Percentiles rank a stretch among this genome's conserved stretches.
These are phyloP conservation scores for Curvularia hawaiiensis DNA, from an alignment of 2,329 filamentous ascomycete species.

Conservation along the genomic window DNA sequence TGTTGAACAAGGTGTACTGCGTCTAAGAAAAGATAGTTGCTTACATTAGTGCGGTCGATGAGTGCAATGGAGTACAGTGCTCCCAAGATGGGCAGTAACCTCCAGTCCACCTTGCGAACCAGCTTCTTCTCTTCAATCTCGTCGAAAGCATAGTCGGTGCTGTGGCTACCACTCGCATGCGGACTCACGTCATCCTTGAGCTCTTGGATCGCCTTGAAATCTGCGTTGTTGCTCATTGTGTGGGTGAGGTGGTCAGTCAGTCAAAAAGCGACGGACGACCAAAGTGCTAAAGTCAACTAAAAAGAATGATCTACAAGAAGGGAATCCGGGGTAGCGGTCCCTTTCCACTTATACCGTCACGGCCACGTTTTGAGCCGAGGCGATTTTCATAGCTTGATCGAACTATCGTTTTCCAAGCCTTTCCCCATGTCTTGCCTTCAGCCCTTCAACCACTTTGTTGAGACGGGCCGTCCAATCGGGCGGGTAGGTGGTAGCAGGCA, in stretches of 20 bases:
- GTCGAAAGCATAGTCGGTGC: slow-evolving; percentile 17
- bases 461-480: background rate
- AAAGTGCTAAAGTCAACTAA: background rate
- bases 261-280: background rate
- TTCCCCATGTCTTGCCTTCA: background rate
- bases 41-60: slow-evolving; percentile 45
- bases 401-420: background rate
- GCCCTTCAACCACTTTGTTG: background rate
- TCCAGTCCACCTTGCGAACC: slow-evolving; percentile 43
- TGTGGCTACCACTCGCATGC: background rate
- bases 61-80: slow-evolving; percentile 46
- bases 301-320: slow-evolving; percentile 2
- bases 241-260: background rate
- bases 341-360: background rate
- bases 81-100: slow-evolving; percentile 48
- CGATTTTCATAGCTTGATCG: background rate
- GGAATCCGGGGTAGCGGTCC: background rate
- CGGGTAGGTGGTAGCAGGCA: background rate
- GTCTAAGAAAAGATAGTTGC: background rate
- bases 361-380: background rate
- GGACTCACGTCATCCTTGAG: slow-evolving; percentile 18
- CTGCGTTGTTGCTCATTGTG: slow-evolving; percentile 22
- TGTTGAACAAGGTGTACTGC: background rate
- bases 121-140: slow-evolving; percentile 27
- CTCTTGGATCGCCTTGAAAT: slow-evolving; percentile 15